These are phyloP conservation scores for Santalum album DNA, from an alignment of 164 flowering plant species.

Conservation along the genomic window DNA sequence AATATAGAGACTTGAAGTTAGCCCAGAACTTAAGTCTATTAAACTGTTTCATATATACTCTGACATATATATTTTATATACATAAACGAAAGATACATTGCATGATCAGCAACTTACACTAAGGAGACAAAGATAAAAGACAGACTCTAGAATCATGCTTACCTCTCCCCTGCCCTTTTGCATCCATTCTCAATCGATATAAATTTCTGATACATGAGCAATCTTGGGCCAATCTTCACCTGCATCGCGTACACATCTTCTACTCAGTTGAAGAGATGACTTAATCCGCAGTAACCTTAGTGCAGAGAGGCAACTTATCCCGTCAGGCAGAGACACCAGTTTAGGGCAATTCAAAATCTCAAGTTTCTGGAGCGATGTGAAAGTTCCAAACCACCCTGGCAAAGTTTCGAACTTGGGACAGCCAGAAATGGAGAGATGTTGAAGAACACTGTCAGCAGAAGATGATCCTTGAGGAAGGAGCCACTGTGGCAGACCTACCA, in stretches of 20 bases:
- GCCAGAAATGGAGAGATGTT: background rate
- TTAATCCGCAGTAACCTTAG: background rate
- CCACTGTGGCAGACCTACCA: constrained; percentile 2
- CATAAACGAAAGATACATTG: too few relatives aligned
- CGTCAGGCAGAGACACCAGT: background rate
- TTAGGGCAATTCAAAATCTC: background rate
- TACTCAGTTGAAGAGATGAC: background rate
- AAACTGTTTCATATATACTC: too few relatives aligned
- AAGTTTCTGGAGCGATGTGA: background rate
- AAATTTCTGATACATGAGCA: background rate
- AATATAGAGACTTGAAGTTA: too few relatives aligned
- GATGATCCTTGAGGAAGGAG: background rate
- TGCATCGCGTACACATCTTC: background rate
- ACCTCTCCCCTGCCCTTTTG: too few relatives aligned
- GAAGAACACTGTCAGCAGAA: background rate
- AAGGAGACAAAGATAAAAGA: too few relatives aligned
- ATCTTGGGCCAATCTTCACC: background rate
- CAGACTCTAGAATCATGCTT: too few relatives aligned
- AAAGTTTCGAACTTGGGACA: background rate
- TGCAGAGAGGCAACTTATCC: background rate
- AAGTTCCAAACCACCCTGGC: background rate
- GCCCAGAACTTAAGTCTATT: too few relatives aligned
- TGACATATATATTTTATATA: too few relatives aligned
- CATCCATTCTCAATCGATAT: background rate
- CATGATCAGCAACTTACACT: too few relatives aligned